phyloP scores from a whole-genome alignment of 768 basidiomycete genomes.

The Hygrocybe punicea region DNA sequence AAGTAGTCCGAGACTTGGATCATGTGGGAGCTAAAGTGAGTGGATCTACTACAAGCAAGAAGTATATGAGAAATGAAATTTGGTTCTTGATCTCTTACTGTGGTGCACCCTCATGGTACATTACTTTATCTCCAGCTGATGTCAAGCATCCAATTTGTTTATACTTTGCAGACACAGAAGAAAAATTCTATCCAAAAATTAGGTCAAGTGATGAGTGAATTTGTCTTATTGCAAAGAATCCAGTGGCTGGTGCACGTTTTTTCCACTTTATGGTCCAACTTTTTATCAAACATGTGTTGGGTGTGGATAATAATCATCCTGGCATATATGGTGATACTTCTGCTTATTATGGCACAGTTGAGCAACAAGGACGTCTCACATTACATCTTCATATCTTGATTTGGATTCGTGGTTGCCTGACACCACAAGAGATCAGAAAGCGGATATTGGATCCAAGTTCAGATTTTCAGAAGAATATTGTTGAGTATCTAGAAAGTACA shows the following conservation, averaged over 20 bases:
- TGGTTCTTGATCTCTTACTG: slow-evolving; percentile 17
- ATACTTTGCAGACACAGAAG: slow-evolving; percentile 24
- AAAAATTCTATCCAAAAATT: slow-evolving; percentile 14
- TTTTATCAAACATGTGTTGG: slow-evolving; percentile 27
- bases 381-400: slow-evolving; percentile 40
- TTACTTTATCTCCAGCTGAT: too few relatives aligned
- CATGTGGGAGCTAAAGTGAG: slow-evolving; percentile 30
- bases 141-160: slow-evolving; percentile 21
- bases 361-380: slow-evolving; percentile 36
- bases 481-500: slow-evolving; percentile 29
- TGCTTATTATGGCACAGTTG: slow-evolving; percentile 33
- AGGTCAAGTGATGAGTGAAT: slow-evolving; percentile 7
- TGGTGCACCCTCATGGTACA: slow-evolving; percentile 27
- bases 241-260: slow-evolving; percentile 22
- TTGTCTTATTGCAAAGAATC: slow-evolving; percentile 19
- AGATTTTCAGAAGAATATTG: slow-evolving; percentile 23
- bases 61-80: slow-evolving; percentile 15
- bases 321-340: slow-evolving; percentile 30
- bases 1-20: slow-evolving; percentile 33
- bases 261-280: slow-evolving; percentile 22
- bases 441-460: slow-evolving; percentile 17
- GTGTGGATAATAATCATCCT: slow-evolving; percentile 12
- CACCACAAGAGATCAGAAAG: slow-evolving; percentile 35
- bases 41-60: slow-evolving; percentile 26
- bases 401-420: slow-evolving; percentile 30